phyloP scores from a whole-genome alignment of 78 protist species.

The Carpediemonas membranifera region DNA sequence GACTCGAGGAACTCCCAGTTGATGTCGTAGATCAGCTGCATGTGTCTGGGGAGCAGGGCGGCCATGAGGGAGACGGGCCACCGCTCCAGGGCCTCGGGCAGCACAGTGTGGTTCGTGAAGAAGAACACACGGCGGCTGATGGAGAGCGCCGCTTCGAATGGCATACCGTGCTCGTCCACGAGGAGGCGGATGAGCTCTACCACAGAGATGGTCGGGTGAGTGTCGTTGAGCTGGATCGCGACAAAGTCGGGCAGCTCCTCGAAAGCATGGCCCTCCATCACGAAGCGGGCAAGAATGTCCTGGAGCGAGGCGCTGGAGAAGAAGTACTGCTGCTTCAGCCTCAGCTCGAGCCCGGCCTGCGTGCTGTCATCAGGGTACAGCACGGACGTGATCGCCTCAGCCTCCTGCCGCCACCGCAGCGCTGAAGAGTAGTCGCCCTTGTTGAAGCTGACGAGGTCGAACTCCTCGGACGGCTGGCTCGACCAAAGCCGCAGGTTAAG shows the following conservation, averaged over 20 bases:
- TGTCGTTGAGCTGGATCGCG: too few species aligned
- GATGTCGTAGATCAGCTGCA: conserved; percentile 83
- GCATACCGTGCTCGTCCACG: conserved; percentile 55
- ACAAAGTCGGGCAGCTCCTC: too few species aligned
- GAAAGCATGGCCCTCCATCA: conserved; percentile 6
- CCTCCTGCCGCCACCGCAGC: conserved; percentile 56
- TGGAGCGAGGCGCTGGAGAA: conserved; percentile 75
- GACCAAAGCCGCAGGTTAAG: conserved; percentile 83
- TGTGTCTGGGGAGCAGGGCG: conserved; percentile 76
- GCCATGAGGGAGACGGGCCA: conserved; percentile 79
- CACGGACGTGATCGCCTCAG: conserved; percentile 70
- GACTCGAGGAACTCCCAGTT: conserved; percentile 52
- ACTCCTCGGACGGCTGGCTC: conserved; percentile 56
- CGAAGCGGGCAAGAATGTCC: conserved; percentile 75
- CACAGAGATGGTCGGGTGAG: too few species aligned
- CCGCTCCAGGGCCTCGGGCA: conserved; percentile 90
- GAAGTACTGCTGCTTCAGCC: conserved; percentile 89
- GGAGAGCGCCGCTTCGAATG: conserved; percentile 69
- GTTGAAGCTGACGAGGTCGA: conserved; percentile 59
- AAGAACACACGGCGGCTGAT: conserved; percentile 40
- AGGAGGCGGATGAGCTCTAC: too few species aligned
- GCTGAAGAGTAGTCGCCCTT: conserved; percentile 71
- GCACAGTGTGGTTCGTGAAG: conserved; percentile 90
- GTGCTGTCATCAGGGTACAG: conserved; percentile 88
- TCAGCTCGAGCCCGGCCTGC: conserved; percentile 65